Conservation (phyloP, 176 grass and related monocot species). For the Cenchrus purpureus region DNA sequence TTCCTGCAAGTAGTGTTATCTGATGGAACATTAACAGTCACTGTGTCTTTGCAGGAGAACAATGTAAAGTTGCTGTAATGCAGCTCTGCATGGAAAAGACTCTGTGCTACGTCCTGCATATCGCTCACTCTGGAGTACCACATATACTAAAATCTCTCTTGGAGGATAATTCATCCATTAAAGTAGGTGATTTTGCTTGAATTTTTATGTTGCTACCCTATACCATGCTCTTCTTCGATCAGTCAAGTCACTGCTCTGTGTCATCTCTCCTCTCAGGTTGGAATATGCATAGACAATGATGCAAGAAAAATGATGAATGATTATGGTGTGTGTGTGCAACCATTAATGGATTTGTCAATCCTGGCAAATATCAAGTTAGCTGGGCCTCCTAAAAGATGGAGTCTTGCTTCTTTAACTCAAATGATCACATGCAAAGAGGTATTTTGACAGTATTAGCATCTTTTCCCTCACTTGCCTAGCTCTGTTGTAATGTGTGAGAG, state of each 20-base stretch:
- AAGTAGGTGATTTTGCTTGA: conserved; percentile 53
- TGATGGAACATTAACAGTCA: background rate
- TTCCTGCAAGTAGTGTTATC: background rate
- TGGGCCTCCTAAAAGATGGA: conserved; percentile 67
- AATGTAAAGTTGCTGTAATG: conserved; percentile 89
- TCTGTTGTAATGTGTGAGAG: conserved; percentile 3
- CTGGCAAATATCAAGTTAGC: conserved; percentile 78
- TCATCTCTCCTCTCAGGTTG: conserved; percentile 71
- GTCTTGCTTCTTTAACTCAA: conserved; percentile 88
- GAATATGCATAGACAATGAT: conserved; percentile 81
- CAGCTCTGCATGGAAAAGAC: conserved; percentile 81
- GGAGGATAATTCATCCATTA: conserved; percentile 74
- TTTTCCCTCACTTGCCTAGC: background rate
- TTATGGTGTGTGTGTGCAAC: conserved; percentile 67
- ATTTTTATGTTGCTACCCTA: background rate
- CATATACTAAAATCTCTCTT: conserved; percentile 69
- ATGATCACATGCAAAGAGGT: conserved; percentile 82
- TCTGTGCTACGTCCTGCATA: conserved; percentile 81
- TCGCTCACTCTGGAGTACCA: conserved; percentile 84
- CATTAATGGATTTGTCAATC: conserved; percentile 78
- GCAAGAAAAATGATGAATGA: conserved; percentile 81
- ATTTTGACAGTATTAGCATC: background rate
- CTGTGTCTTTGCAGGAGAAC: conserved; percentile 60
- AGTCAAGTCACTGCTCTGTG: background rate
- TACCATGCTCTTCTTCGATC: background rate